Percentiles rank a stretch among this genome's conserved stretches.
phyloP scores from a whole-genome alignment of 2,329 filamentous ascomycete genomes.

The Xylariales sp. region DNA sequence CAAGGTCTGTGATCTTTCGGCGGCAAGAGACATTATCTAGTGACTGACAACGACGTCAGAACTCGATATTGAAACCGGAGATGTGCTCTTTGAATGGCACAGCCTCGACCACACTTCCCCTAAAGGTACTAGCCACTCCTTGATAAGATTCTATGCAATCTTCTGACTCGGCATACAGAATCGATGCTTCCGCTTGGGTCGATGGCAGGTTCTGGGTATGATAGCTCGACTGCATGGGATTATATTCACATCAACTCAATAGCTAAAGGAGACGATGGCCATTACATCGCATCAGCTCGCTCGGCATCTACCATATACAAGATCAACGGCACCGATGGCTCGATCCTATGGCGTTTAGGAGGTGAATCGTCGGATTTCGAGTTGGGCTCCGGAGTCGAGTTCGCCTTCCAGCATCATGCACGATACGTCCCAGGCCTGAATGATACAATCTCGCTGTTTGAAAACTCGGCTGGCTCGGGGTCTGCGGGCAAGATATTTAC shows the following conservation, averaged over 20 bases:
- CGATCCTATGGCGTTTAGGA: slow-evolving; percentile 46
- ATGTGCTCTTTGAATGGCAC: slow-evolving; percentile 7
- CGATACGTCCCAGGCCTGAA: not conserved
- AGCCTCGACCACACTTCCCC: slow-evolving; percentile 6
- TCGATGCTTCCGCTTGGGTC: not conserved
- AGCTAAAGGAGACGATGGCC: slow-evolving; percentile 41
- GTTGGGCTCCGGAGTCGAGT: not conserved
- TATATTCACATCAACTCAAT: slow-evolving; percentile 53
- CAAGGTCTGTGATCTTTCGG: slow-evolving; percentile 2
- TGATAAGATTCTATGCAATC: not conserved
- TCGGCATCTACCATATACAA: slow-evolving; percentile 36
- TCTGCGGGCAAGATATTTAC: slow-evolving; percentile 2
- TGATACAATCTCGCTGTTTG: slow-evolving; percentile 14
- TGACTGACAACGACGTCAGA: not conserved
- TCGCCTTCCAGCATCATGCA: slow-evolving; percentile 4
- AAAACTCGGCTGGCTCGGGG: slow-evolving; percentile 10
- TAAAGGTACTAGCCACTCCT: not conserved
- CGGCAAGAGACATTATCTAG: not conserved
- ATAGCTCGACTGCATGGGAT: slow-evolving; percentile 33
- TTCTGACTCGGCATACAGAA: not conserved
- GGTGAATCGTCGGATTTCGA: slow-evolving; percentile 38
- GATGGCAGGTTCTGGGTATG: not conserved
- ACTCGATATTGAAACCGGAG: slow-evolving; percentile 4
- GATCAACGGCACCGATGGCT: slow-evolving; percentile 36
- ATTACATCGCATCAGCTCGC: slow-evolving; percentile 38